A percentile compares a stretch with the other conserved stretches of the same genome.
Evolutionary conservation across 2,329 filamentous ascomycete genomes (phyloP).

Genomic region (Apiospora marii): DNA sequence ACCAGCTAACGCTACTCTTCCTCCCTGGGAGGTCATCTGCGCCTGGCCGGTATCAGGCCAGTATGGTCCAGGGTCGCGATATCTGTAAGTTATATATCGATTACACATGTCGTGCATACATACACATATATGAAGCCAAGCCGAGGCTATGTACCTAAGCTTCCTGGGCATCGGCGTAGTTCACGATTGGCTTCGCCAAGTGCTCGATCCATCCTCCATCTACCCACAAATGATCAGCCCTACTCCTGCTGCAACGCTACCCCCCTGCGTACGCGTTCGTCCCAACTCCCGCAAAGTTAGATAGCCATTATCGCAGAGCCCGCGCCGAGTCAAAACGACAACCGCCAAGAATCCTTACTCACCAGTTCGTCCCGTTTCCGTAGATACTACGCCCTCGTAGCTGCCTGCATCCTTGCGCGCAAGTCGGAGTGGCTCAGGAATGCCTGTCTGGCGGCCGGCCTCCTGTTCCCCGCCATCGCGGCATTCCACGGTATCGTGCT

Average conservation of each 20-base stretch:
- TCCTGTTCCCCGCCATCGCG: constrained; percentile 69
- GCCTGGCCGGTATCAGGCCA: constrained; percentile 65
- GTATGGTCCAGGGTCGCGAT: constrained; percentile 62
- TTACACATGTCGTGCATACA: not conserved
- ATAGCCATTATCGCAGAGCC: not conserved
- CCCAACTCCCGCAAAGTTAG: not conserved
- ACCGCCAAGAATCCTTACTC: not conserved
- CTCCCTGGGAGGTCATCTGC: constrained; percentile 57
- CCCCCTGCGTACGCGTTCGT: constrained; percentile 5
- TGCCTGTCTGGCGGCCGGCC: constrained; percentile 68
- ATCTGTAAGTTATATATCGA: constrained; percentile 50
- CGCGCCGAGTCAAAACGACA: not conserved
- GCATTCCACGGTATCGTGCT: constrained; percentile 70
- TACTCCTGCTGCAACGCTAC: not conserved
- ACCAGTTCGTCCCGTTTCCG: not conserved
- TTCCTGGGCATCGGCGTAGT: not conserved
- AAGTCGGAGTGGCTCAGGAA: constrained; percentile 68
- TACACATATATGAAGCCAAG: not conserved
- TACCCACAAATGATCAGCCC: constrained; percentile 6
- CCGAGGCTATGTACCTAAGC: not conserved
- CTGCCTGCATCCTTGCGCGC: constrained; percentile 68
- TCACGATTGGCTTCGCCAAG: not conserved
- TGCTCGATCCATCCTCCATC: not conserved
- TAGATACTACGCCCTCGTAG: constrained; percentile 69
- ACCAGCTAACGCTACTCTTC: not conserved